Conservation (phyloP, 2,329 filamentous ascomycete genomes). For the Beauveria sp. region DNA sequence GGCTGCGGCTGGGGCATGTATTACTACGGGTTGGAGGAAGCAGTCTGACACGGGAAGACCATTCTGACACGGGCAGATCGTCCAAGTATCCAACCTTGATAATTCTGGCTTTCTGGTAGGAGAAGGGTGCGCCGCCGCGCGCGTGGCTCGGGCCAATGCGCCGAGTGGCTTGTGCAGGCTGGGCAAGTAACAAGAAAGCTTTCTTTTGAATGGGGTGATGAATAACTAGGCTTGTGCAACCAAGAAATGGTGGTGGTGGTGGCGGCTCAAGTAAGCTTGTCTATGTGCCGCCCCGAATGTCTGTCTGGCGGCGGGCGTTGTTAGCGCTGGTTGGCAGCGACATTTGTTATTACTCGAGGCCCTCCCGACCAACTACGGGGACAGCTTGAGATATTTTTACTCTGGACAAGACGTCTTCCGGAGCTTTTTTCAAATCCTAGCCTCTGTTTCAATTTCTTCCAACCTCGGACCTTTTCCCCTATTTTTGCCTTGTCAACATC, state of each 20-base stretch:
- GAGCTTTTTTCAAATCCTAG: neutral
- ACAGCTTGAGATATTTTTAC: neutral
- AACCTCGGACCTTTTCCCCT: neutral
- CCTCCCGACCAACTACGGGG: neutral
- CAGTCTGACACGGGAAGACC: no score
- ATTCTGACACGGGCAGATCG: neutral
- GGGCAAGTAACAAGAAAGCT: neutral
- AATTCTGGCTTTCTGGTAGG: no score
- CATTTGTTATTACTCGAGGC: conserved; percentile 4
- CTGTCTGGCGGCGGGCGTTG: neutral
- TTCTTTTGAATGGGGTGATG: neutral
- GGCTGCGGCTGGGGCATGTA: no score
- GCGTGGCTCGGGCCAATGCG: neutral
- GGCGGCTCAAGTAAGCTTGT: neutral
- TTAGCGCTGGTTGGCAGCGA: neutral
- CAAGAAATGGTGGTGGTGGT: neutral
- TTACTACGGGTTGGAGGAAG: no score
- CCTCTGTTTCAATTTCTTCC: neutral
- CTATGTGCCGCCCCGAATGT: neutral
- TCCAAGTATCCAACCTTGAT: no score
- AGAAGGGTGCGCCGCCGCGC: no score
- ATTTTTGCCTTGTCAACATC: neutral
- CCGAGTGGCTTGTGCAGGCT: conserved; percentile 6
- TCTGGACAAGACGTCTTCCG: neutral
- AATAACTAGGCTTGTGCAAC: no score